Conservation (phyloP, 768 basidiomycete species). For the Phaffia australis region DNA sequence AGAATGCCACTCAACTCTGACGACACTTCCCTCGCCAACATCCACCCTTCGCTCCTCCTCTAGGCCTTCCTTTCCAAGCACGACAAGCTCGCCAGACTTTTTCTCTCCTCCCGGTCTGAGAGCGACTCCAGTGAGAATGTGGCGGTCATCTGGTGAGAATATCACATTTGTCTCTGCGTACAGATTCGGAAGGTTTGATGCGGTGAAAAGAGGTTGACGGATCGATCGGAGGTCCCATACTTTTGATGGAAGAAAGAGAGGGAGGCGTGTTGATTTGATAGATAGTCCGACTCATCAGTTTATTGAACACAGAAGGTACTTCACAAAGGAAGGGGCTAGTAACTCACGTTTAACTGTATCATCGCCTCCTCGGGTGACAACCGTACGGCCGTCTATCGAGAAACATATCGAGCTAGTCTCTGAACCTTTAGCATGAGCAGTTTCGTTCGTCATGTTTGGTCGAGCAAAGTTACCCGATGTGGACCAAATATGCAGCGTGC, state of each 20-base stretch:
- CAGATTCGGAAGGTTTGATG: slow-evolving; percentile 54
- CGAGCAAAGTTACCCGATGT: slow-evolving; percentile 84
- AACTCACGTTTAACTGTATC: slow-evolving; percentile 86
- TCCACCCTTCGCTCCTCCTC: slow-evolving; percentile 42
- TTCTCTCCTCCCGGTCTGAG: slow-evolving; percentile 48
- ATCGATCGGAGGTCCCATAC: slow-evolving; percentile 92
- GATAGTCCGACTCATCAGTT: too few species aligned
- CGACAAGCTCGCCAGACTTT: slow-evolving; percentile 52
- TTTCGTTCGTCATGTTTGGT: slow-evolving; percentile 74
- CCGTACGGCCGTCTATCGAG: slow-evolving; percentile 71
- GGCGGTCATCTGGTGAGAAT: slow-evolving; percentile 89
- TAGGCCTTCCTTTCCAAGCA: slow-evolving; percentile 60
- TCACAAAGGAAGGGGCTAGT: neutral
- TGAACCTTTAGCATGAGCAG: slow-evolving; percentile 72
- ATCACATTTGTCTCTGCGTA: slow-evolving; percentile 89
- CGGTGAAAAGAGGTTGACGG: slow-evolving; percentile 72
- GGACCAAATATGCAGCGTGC: slow-evolving; percentile 87
- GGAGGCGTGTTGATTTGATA: neutral
- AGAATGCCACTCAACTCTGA: slow-evolving; percentile 87
- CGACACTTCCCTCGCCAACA: slow-evolving; percentile 47
- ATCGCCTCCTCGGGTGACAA: slow-evolving; percentile 85
- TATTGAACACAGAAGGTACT: too few species aligned
- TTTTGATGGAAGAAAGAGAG: slow-evolving; percentile 35
- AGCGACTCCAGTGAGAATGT: slow-evolving; percentile 61
- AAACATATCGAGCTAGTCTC: slow-evolving; percentile 81